Conservation (phyloP, 192 early-diverging fungal species). For the Entrophospora sp. region DNA sequence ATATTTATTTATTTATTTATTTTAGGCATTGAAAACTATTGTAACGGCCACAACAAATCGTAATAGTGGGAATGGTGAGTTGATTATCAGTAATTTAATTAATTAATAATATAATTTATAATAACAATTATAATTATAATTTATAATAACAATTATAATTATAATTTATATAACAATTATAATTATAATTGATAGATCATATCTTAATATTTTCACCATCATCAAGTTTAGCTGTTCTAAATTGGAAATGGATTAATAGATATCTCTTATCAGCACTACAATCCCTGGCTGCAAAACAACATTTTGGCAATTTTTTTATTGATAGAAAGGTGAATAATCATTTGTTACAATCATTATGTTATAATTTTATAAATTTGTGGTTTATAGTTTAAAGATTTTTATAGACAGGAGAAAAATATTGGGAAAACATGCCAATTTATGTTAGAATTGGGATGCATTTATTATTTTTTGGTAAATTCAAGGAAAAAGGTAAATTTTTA, state of each 20-base stretch:
- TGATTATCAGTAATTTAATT: too few relatives aligned
- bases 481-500: not conserved
- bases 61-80: not conserved
- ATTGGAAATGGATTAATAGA: not conserved
- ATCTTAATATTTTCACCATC: not conserved
- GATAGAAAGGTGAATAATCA: not conserved
- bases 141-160: not conserved
- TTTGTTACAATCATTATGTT: not conserved
- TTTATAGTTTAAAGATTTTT: not conserved
- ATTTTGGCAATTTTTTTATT: not conserved
- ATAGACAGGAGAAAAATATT: slow-evolving; percentile 32
- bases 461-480: slow-evolving; percentile 34
- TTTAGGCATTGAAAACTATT: not conserved
- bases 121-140: not conserved
- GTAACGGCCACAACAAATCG: not conserved
- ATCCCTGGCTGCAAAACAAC: not conserved
- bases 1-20: not conserved
- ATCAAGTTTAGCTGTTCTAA: not conserved
- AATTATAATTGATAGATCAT: not conserved
- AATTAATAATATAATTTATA: too few relatives aligned
- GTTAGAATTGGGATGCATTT: slow-evolving; percentile 46
- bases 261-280: not conserved
- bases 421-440: slow-evolving; percentile 47
- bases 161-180: not conserved
- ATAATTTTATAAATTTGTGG: not conserved